Evolutionary conservation across 768 basidiomycete genomes (phyloP), one percentile per base, ranked within the genome.

Genomic region (Austroboletus eburneus): DNA sequence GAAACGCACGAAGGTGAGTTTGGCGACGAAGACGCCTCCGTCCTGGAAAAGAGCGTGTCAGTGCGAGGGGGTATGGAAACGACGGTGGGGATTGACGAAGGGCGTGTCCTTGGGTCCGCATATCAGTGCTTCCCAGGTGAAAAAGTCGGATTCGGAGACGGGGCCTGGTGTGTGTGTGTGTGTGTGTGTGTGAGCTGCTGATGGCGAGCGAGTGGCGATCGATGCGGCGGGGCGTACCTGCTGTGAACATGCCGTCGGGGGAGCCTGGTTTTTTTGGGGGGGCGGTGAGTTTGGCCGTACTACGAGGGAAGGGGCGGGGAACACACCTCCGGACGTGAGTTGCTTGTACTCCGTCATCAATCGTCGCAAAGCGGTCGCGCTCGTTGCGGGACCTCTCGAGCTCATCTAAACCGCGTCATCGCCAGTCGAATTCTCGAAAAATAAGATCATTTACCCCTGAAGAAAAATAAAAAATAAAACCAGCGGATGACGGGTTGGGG

Each of bases 231-330:
- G n/a, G 20, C 47, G 48, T 52, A 78, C 86, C 91, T 50, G 94
- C 93, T 40, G 93, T 95, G 63, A 96, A 96, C 92, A 97, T 96
- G 45, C 85, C 87, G 67, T 97, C 94, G 6, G 90, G 88, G 14
- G 89, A 83, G 54, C 87, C 87, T 88, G 45, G 30, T 7, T 5
- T 17, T 35, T 17, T 5, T 32, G 9, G 30, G 8, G 30, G 14
- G 30, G 4, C 30, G 30, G 8, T 7, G 14, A 13, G 4, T 13
- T 35, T 35, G 8, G 17, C n/a, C 5, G 30, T 14, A 13, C 30
- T 32, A 17, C 7, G 34, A 27, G 27, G 12, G 27, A 27, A 27
- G 27, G 12, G 27, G 27, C 12, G 34, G 7, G 5, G 6, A 13
- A 35, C 71, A 49, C 52, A 85, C 85, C 87, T 71, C 84, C 83